Evolutionary conservation across 2,329 filamentous ascomycete species (phyloP), one percentile per base, ranked within the genome.

Genomic region (Fusarium sp.): DNA sequence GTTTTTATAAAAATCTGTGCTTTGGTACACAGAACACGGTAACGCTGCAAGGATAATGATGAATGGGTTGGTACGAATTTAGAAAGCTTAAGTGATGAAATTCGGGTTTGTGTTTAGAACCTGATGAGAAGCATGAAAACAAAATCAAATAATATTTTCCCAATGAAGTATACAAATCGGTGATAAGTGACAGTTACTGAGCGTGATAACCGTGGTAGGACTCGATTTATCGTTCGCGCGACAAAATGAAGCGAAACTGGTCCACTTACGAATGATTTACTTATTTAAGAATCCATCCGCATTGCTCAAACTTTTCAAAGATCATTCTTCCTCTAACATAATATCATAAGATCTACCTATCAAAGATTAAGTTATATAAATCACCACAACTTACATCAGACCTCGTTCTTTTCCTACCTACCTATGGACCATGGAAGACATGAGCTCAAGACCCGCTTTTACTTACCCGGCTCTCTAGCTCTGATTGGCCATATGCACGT

Each of bases 21-120:
- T 71, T 77, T 77, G 67, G 71, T 54, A 76, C 65, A 73, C 70
- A 71, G 69, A 63, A 76, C 59, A 71, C 22, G 57, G 61, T 64
- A 69, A 73, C 77, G 74, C 72, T 76, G 75, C 70, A 75, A 67
- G 70, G 75, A 68, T 78, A 78, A 78, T 75, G 69, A 75, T 75
- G 72, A 72, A 67, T 78, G 75, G 66, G 69, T 55, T 66, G 68
- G 71, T 66, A 74, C 66, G 72, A 74, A 56, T 73, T 77, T 75
- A 77, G 76, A 77, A 75, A 62, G 74, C 75, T 75, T 70, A 69
- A 72, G 72, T 66, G 66, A 77, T 71, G 70, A 66, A 70, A 54
- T 52, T 42, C 62, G 66, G 73, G 49, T 69, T 69, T 66, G 28
- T 31, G 54, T 70, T 73, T 59, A 68, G 69, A 70, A 67, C 56